A percentile compares a stretch with the other conserved stretches of the same genome.
Conservation (phyloP, 495 filamentous ascomycete genomes). For the Penicillium longicatenatum region DNA sequence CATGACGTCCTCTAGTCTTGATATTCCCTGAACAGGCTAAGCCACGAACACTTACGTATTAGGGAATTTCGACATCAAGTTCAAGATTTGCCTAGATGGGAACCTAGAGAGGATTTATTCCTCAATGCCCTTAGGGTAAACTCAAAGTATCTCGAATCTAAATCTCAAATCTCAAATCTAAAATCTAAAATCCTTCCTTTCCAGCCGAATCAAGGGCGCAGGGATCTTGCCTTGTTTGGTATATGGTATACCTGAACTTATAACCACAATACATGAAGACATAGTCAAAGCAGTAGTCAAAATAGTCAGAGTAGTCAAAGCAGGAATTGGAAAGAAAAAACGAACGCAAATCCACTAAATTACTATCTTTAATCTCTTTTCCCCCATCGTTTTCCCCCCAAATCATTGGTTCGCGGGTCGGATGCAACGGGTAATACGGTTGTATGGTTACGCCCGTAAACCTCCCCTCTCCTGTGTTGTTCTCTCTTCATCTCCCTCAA, state of each 20-base stretch:
- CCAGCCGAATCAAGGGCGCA: constrained; percentile 16
- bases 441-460: constrained; percentile 7
- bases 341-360: neutral
- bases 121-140: neutral
- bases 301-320: too few relatives aligned
- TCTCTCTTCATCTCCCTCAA: constrained; percentile 38
- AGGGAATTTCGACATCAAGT: neutral
- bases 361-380: neutral
- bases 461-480: constrained; percentile 25
- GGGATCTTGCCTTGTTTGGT: constrained; percentile 1
- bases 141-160: neutral
- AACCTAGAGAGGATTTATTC: neutral
- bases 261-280: too few relatives aligned
- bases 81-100: neutral
- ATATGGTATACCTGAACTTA: too few relatives aligned
- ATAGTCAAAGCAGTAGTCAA: too few relatives aligned
- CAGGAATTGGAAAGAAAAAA: neutral
- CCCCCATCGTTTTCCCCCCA: neutral
- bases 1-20: constrained; percentile 38
- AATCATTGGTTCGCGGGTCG: constrained; percentile 1
- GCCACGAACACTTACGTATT: neutral
- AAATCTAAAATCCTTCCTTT: constrained; percentile 2
- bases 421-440: constrained; percentile 16
- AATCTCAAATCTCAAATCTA: neutral
- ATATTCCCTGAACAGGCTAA: constrained; percentile 1